Evolutionary conservation across 805 yeast genomes (phyloP).

Genomic region (Helenozyma rhizophorensis): DNA sequence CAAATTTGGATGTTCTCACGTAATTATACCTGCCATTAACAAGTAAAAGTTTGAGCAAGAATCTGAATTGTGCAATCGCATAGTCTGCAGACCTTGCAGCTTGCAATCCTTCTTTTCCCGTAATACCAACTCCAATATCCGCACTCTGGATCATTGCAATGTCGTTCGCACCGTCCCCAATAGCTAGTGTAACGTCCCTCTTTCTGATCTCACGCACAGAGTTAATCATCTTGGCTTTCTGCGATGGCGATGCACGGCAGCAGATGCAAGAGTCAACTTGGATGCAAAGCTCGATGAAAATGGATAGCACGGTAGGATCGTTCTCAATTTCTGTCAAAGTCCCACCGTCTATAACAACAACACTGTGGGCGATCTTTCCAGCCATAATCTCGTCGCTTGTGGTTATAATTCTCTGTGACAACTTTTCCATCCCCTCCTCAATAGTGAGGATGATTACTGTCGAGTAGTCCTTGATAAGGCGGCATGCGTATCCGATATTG

Average conservation of each 20-base stretch:
- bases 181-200: slow-evolving; percentile 79
- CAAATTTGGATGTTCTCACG: slow-evolving; percentile 85
- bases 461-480: slow-evolving; percentile 87
- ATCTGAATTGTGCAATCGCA: slow-evolving; percentile 92
- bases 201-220: slow-evolving; percentile 70
- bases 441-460: slow-evolving; percentile 70
- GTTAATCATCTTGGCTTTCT: slow-evolving; percentile 85
- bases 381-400: slow-evolving; percentile 68
- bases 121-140: slow-evolving; percentile 94
- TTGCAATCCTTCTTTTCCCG: slow-evolving; percentile 95
- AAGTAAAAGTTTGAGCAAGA: slow-evolving; percentile 69
- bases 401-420: slow-evolving; percentile 67
- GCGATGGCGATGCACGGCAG: slow-evolving; percentile 96
- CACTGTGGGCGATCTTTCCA: slow-evolving; percentile 87
- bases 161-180: slow-evolving; percentile 99
- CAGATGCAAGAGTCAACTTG: slow-evolving; percentile 87
- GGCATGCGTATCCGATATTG: slow-evolving; percentile 93
- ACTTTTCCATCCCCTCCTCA: slow-evolving; percentile 46
- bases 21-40: slow-evolving; percentile 98
- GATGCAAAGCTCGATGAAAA: slow-evolving; percentile 81
- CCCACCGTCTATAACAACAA: slow-evolving; percentile 91
- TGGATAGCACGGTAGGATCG: slow-evolving; percentile 65
- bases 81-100: slow-evolving; percentile 95
- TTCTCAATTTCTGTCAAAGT: slow-evolving; percentile 70
- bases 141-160: slow-evolving; percentile 99